phyloP scores from a whole-genome alignment of 108 stramenopile genomes.

The Pseudonitzschia delicatissima region DNA sequence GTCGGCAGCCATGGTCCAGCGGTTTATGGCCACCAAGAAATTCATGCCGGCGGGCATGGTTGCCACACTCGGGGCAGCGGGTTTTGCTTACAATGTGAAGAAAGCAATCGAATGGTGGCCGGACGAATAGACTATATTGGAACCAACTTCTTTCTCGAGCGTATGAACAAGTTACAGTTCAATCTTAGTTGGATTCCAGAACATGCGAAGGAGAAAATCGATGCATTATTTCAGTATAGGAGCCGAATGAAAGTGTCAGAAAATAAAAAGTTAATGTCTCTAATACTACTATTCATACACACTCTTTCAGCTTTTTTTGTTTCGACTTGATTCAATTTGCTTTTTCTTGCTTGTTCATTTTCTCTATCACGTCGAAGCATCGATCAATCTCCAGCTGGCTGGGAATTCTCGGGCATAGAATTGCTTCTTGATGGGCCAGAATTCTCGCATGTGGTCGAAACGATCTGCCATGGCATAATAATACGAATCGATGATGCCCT shows the following conservation, averaged over 20 bases:
- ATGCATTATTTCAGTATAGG: too few relatives aligned
- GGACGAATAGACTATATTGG: too few relatives aligned
- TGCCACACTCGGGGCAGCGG: conserved; percentile 40
- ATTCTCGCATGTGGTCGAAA: conserved; percentile 37
- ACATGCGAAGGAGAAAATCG: too few relatives aligned
- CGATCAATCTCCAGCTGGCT: conserved; percentile 77
- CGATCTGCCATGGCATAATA: conserved; percentile 41
- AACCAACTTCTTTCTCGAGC: too few relatives aligned
- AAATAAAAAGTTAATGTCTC: too few relatives aligned
- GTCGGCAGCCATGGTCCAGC: conserved; percentile 67
- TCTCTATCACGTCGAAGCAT: conserved; percentile 19
- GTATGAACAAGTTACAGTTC: too few relatives aligned
- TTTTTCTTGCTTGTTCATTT: neutral
- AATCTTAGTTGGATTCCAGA: too few relatives aligned
- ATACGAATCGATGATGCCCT: conserved; percentile 51
- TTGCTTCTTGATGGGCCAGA: conserved; percentile 31
- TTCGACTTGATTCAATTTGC: too few relatives aligned
- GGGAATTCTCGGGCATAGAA: conserved; percentile 54
- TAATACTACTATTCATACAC: too few relatives aligned
- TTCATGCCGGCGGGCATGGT: conserved; percentile 76
- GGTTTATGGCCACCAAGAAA: conserved; percentile 66
- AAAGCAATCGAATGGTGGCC: conserved; percentile 58
- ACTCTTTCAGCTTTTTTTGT: too few relatives aligned
- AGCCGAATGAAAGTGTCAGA: too few relatives aligned
- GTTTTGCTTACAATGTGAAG: conserved; percentile 47